Percentiles rank a stretch among this genome's conserved stretches.
These are phyloP conservation scores for Bruguiera sexangula DNA, from an alignment of 345 rosid genomes.

Conservation along the genomic window DNA sequence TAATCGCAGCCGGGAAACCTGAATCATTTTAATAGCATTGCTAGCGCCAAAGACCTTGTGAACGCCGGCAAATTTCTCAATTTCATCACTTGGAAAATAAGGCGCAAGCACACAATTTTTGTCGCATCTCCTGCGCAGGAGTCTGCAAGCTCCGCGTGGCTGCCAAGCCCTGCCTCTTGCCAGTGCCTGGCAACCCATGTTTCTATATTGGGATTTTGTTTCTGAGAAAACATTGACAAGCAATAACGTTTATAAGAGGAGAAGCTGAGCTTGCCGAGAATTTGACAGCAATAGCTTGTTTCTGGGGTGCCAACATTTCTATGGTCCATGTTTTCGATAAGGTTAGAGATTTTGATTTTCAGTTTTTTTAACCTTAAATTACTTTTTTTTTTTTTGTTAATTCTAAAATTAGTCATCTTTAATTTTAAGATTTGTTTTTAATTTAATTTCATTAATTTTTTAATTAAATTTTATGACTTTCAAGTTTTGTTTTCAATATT, in stretches of 20 bases:
- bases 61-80: conserved; percentile 26
- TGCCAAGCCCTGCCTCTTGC: not conserved
- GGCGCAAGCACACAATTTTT: conserved; percentile 24
- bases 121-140: conserved; percentile 34
- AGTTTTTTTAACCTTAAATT: no score
- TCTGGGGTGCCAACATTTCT: not conserved
- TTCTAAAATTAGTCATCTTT: no score
- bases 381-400: no score
- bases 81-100: conserved; percentile 27
- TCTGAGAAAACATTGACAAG: not conserved
- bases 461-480: no score
- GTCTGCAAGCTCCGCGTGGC: conserved; percentile 34
- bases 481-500: no score
- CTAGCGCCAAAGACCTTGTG: conserved; percentile 45
- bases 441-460: no score
- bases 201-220: not conserved
- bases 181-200: not conserved
- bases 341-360: no score
- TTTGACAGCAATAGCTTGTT: not conserved
- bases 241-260: not conserved
- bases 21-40: conserved; percentile 39
- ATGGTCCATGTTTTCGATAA: not conserved
- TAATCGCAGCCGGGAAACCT: conserved; percentile 12
- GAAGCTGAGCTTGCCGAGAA: not conserved
- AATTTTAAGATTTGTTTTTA: no score